Base-by-base conservation (phyloP, 306 rosid genomes). In the Lathyrus sativus region DNA sequence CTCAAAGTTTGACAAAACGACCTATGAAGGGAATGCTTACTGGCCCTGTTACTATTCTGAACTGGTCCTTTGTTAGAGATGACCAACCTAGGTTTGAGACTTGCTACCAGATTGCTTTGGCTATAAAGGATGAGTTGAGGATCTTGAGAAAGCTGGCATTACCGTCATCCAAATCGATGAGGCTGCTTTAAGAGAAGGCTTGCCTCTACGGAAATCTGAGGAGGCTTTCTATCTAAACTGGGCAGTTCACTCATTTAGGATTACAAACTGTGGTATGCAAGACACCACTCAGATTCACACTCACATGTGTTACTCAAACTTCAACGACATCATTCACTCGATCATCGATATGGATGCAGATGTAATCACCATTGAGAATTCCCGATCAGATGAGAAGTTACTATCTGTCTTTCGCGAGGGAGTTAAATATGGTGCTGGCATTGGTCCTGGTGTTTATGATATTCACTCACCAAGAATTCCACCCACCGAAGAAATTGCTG, bases 401-500 rank as follows among this genome's bases (percentile, higher is more conserved):
- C 86, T 88, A 1, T 88, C 89, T 0, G 92, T 81, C 64, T 89
- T 91, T 89, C 89, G 87, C 0, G 92, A 84, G 77, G 97, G 95
- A 76, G 90, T 91, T 46, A 86, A 86, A 60, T 88, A 88, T 22
- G 92, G 92, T 53, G 89, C 90, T 48, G 92, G 95, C 17, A 90
- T 90, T 72, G 95, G 96, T 31, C 92, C 96, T 9, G 91, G 95
- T 9, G 95, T 90, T 26, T 90, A 88, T 18, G 96, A 90, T 75
- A 86, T 90, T 62, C 96, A 88, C 80, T 90, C 96, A 13, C 95
- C 95, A 5, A 88, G 96, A 67, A 90, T 90, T 72, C 97, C 95
- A 9, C 84, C 92, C 15, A 54, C 84, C 0, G 84, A 79, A 69
- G 97, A 90, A 84, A 83, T 90, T 17, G 78, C 90, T 1, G 97